Base-by-base conservation (phyloP, 345 rosid genomes). In the Capsella bursapastoris region DNA sequence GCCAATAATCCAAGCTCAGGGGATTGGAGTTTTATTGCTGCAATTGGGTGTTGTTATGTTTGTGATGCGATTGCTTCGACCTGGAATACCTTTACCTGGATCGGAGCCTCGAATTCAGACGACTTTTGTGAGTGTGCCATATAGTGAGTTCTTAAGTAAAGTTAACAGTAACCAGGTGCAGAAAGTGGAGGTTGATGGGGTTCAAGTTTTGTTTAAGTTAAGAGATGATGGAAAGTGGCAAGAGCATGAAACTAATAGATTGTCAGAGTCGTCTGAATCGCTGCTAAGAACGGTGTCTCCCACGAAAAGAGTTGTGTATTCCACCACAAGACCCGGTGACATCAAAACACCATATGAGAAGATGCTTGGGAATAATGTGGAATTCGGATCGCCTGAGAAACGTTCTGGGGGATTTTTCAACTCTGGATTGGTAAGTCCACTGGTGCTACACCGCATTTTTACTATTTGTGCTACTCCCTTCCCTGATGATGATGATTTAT, bases 331-430 rank as follows among this genome's bases (percentile, higher is more conserved):
- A 76, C 99, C 98, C 0, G 64, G 57, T 3, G 98, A 95, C 72
- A 90, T 95, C 43, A 90, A 89, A 84, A 79, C 98, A 45, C 98
- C 96, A 0, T 95, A 95, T 15, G 99, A 90, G 81, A 92, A 90
- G 73, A 95, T 95, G 99, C 87, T 95, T 2, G 96, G 83, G 74
- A 92, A 95, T 82, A 79, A 83, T 68, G 99, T 95, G 43, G 91
- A 89, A 69, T 95, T 95, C 4, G 94, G 99, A 2, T 90, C 96
- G 8, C 98, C 97, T 1, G 97, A 95, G 82, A 89, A 86, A 80
- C 80, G 92, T 25, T 85, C 94, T 29, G 94, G 94, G 40, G 92
- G 97, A 5, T 86, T 88, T 55, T 84, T 95, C 45, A 92, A 88
- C 81, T 86, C 96, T 2, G 97, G 90, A 38, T 75, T 89, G 87